A percentile compares a stretch with the other conserved stretches of the same genome.
phyloP scores from a whole-genome alignment of 768 basidiomycete genomes.

The Sporobolomyces phaffii region DNA sequence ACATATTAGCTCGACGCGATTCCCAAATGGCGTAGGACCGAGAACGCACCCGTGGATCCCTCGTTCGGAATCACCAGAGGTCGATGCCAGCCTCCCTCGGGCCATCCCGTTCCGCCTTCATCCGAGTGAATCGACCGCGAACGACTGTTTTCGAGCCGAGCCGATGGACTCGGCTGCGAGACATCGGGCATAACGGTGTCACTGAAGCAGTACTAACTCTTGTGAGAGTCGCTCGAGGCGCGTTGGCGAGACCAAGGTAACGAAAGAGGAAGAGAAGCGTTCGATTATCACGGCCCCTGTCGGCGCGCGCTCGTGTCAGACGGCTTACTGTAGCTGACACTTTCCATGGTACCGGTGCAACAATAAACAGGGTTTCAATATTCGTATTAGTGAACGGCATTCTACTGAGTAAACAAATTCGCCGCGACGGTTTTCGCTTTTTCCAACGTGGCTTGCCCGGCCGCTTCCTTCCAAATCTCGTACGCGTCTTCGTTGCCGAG shows the following conservation, averaged over 20 bases:
- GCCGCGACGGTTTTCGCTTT: constrained; percentile 15
- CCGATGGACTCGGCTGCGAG: not conserved
- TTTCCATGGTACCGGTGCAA: no score
- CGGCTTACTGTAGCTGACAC: no score
- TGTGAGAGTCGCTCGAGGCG: no score
- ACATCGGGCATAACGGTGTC: no score
- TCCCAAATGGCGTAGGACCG: not conserved
- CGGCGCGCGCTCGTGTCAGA: no score
- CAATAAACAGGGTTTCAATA: not conserved
- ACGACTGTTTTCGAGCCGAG: not conserved
- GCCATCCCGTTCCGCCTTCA: not conserved
- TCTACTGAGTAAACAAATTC: not conserved
- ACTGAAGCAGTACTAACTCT: no score
- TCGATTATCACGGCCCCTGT: no score
- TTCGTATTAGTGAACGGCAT: not conserved
- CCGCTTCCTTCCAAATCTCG: constrained; percentile 23
- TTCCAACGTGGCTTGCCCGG: not conserved
- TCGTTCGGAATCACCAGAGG: constrained; percentile 3
- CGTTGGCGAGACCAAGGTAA: no score
- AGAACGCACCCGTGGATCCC: constrained; percentile 20
- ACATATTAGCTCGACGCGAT: no score
- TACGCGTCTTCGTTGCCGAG: not conserved
- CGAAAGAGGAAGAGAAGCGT: no score
- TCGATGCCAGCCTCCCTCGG: not conserved
- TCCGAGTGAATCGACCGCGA: not conserved